Evolutionary conservation across 2,329 filamentous ascomycete genomes (phyloP).

Genomic region (Arthrobotrys sinensis): DNA sequence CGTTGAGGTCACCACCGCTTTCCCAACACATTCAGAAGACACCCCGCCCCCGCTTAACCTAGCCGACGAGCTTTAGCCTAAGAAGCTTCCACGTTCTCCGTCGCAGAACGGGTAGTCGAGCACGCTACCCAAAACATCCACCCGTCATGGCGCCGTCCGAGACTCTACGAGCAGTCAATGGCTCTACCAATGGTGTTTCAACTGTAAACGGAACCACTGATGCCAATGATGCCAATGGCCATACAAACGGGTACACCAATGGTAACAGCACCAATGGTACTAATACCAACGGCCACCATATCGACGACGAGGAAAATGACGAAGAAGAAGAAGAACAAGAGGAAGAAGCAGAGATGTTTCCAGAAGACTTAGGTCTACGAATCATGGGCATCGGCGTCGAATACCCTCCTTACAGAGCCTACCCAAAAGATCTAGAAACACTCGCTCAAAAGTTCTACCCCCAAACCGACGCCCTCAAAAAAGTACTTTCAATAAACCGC

Average conservation of each 20-base stretch:
- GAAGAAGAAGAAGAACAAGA: conserved; percentile 29
- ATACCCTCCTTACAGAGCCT: conserved; percentile 74
- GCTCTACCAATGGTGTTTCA: conserved; percentile 18
- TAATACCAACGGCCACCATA: conserved; percentile 15
- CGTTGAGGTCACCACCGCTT: not conserved
- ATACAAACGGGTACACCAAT: conserved; percentile 4
- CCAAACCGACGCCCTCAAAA: conserved; percentile 75
- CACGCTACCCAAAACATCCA: not conserved
- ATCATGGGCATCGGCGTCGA: conserved; percentile 75
- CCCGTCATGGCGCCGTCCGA: conserved; percentile 38
- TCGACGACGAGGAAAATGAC: not conserved
- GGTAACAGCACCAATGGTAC: conserved; percentile 5
- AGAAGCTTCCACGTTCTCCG: not conserved
- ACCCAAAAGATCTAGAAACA: conserved; percentile 71
- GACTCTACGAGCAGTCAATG: conserved; percentile 10
- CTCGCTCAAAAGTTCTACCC: conserved; percentile 75
- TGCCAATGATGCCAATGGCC: not conserved
- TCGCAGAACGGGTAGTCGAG: conserved; percentile 1
- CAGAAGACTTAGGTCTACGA: conserved; percentile 73
- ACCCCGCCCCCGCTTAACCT: conserved; percentile 1
- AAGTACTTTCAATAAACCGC: conserved; percentile 76
- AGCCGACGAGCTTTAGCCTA: too few species aligned
- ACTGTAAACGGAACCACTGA: conserved; percentile 7
- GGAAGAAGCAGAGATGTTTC: conserved; percentile 60
- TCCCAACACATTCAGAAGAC: conserved; percentile 3